Percentiles rank a stretch among this genome's conserved stretches.
Conservation (phyloP, 192 early-diverging fungal genomes). For the Backusella tarrabulga region DNA sequence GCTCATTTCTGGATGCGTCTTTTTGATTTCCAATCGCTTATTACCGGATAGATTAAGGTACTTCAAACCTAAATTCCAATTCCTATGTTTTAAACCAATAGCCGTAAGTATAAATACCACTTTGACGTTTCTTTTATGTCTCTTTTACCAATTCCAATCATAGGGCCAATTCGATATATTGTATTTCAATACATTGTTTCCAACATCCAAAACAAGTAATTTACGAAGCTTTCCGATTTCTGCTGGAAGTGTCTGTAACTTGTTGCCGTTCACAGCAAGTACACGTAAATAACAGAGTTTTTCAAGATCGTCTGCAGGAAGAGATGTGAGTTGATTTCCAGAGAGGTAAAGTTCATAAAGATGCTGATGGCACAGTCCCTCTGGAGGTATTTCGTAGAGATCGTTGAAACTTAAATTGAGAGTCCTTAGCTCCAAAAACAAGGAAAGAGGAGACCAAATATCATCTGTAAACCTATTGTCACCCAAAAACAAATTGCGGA, state of each 20-base stretch:
- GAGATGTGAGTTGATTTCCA: constrained; percentile 77
- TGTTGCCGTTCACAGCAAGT: constrained; percentile 87
- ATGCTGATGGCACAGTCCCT: constrained; percentile 68
- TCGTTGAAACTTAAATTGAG: constrained; percentile 85
- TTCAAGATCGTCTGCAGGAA: constrained; percentile 86
- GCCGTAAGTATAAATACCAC: neutral
- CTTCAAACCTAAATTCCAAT: constrained; percentile 88
- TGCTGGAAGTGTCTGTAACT: constrained; percentile 84
- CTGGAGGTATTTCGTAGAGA: constrained; percentile 78
- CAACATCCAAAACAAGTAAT: constrained; percentile 77
- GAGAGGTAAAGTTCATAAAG: constrained; percentile 78
- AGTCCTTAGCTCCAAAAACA: constrained; percentile 66
- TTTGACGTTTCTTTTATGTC: neutral
- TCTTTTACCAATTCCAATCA: constrained; percentile 88
- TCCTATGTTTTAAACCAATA: constrained; percentile 43
- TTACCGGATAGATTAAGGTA: constrained; percentile 92
- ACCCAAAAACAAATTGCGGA: constrained; percentile 67
- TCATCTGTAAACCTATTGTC: constrained; percentile 86
- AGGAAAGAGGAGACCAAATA: constrained; percentile 69
- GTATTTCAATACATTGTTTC: constrained; percentile 87
- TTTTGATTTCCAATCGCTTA: constrained; percentile 85
- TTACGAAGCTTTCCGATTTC: constrained; percentile 84
- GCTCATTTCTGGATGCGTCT: constrained; percentile 9
- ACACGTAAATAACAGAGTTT: constrained; percentile 68
- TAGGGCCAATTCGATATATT: constrained; percentile 95